A percentile compares a stretch with the other conserved stretches of the same genome.
Evolutionary conservation across 805 yeast genomes (phyloP).

Genomic region (Wickerhamiella domercqiae): DNA sequence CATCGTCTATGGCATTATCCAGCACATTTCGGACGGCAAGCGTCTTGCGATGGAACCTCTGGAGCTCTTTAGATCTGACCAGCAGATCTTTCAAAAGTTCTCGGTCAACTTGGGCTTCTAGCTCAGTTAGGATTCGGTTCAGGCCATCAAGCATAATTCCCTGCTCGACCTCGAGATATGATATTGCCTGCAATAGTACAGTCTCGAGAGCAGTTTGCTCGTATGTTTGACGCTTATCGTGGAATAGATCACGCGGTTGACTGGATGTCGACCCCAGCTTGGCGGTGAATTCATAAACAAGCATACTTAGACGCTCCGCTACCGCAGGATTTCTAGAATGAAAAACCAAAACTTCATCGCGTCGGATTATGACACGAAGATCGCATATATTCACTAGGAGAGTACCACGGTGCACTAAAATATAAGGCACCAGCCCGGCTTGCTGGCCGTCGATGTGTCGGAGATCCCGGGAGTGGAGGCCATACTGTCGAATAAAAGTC

Average conservation of each 20-base stretch:
- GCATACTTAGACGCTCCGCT: conserved; percentile 56
- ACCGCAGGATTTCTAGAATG: conserved; percentile 35
- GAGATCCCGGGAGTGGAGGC: conserved; percentile 71
- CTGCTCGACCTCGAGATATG: conserved; percentile 62
- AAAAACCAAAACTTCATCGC: conserved; percentile 44
- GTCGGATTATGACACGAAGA: conserved; percentile 44
- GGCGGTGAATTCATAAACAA: conserved; percentile 71
- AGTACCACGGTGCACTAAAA: conserved; percentile 42
- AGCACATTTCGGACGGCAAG: conserved; percentile 62
- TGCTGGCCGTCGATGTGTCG: conserved; percentile 53
- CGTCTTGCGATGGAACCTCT: conserved; percentile 61
- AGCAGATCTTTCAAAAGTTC: conserved; percentile 57
- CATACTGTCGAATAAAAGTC: conserved; percentile 45
- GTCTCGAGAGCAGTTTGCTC: conserved; percentile 78
- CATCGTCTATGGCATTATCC: conserved; percentile 73
- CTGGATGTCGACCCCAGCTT: conserved; percentile 34
- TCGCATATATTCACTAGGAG: conserved; percentile 48
- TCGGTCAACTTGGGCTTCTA: conserved; percentile 70
- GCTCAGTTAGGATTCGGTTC: conserved; percentile 46
- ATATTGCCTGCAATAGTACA: conserved; percentile 65
- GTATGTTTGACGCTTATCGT: conserved; percentile 34
- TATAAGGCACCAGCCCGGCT: conserved; percentile 47
- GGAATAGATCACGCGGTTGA: background rate
- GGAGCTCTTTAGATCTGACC: conserved; percentile 53
- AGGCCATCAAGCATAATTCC: conserved; percentile 42